Evolutionary conservation across 1,139 yeast species (phyloP).

Genomic region (Protomyces pachydermus): DNA sequence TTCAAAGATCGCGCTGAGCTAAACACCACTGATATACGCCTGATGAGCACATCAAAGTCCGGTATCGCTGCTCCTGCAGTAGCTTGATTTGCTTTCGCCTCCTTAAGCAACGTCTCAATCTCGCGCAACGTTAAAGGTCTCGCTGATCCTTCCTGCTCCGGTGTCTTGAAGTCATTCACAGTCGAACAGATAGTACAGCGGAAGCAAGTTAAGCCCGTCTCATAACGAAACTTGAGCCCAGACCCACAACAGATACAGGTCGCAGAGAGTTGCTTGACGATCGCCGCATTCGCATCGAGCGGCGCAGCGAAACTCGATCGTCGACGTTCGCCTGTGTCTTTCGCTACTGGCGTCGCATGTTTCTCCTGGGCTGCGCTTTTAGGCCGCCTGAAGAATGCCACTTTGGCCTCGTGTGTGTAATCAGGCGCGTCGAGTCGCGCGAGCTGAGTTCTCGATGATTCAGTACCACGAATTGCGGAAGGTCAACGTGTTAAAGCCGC

Average conservation of each 20-base stretch:
- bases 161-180: constrained; percentile 31
- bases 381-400: neutral
- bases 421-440: neutral
- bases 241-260: constrained; percentile 33
- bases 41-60: neutral
- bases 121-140: neutral
- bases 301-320: neutral
- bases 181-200: constrained; percentile 33
- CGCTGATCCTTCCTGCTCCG: constrained; percentile 3
- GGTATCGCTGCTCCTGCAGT: neutral
- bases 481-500: no score
- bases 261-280: neutral
- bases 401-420: neutral
- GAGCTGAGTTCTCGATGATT: neutral
- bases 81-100: neutral
- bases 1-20: constrained; percentile 29
- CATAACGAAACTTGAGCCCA: constrained; percentile 28
- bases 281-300: neutral
- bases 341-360: neutral
- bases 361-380: neutral
- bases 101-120: neutral
- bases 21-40: constrained; percentile 1
- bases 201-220: constrained; percentile 30
- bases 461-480: no score
- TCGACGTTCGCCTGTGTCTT: neutral